phyloP scores from a whole-genome alignment of 768 basidiomycete species.

The Nevesoporus exiguus region DNA sequence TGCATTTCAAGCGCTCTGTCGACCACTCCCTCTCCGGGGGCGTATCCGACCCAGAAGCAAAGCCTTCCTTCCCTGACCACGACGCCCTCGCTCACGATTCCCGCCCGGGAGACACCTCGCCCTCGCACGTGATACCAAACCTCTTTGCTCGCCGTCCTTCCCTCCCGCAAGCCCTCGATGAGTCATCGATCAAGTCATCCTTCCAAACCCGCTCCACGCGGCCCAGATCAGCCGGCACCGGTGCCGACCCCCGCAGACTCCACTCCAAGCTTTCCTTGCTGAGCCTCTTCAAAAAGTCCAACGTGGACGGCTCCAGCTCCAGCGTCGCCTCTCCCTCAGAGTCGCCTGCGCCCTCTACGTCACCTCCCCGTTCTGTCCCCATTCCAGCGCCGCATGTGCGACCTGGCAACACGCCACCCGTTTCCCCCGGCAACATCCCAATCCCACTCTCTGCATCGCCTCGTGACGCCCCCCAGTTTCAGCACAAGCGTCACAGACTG shows the following conservation, averaged over 20 bases:
- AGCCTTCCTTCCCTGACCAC: constrained; percentile 18
- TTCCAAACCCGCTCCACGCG: constrained; percentile 41
- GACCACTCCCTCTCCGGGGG: constrained; percentile 59
- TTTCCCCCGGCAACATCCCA: constrained; percentile 28
- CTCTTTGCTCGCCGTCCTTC: constrained; percentile 59
- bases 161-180: constrained; percentile 51
- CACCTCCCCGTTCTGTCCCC: constrained; percentile 27
- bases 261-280: constrained; percentile 73
- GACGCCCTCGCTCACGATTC: constrained; percentile 7
- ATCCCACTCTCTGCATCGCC: constrained; percentile 30
- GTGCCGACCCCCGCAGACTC: constrained; percentile 54
- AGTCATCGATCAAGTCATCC: constrained; percentile 32
- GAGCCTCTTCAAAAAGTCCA: constrained; percentile 66
- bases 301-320: constrained; percentile 35
- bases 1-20: constrained; percentile 76
- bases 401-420: constrained; percentile 18
- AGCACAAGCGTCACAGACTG: constrained; percentile 21
- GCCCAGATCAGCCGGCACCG: constrained; percentile 72
- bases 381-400: constrained; percentile 19
- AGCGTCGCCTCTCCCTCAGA: constrained; percentile 35
- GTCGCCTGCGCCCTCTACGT: constrained; percentile 24
- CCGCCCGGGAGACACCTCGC: not conserved
- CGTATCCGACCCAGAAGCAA: constrained; percentile 29
- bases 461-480: constrained; percentile 21
- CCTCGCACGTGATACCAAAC: constrained; percentile 14